These are phyloP conservation scores for Mycena haematopus DNA, from an alignment of 768 basidiomycete species.

Conservation along the genomic window DNA sequence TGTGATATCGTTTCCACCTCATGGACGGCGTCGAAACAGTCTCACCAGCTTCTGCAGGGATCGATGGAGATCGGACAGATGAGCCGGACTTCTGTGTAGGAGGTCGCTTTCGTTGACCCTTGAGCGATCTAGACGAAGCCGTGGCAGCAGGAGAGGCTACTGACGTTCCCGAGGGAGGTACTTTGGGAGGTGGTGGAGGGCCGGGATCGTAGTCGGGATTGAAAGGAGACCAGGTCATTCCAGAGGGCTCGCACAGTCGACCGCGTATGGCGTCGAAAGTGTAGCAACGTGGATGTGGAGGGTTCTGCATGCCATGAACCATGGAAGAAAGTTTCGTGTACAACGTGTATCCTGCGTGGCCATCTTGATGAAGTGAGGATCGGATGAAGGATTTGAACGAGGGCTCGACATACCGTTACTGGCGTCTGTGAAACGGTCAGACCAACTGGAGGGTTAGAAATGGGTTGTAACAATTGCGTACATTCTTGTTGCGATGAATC, in stretches of 20 bases:
- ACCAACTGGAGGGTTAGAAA: slow-evolving; percentile 20
- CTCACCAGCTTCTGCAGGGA: neutral
- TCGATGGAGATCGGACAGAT: neutral
- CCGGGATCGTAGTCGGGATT: slow-evolving; percentile 80
- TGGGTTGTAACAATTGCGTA: slow-evolving; percentile 43
- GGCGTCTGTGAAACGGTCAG: slow-evolving; percentile 28
- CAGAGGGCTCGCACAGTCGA: slow-evolving; percentile 48
- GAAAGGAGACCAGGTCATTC: slow-evolving; percentile 56
- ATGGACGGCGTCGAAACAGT: neutral
- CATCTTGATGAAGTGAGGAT: slow-evolving; percentile 76
- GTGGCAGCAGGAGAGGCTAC: neutral
- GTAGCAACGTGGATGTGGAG: slow-evolving; percentile 54
- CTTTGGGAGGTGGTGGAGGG: slow-evolving; percentile 58
- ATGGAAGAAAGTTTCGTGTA: slow-evolving; percentile 55
- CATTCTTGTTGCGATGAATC: slow-evolving; percentile 60
- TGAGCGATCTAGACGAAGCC: neutral
- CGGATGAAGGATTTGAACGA: neutral
- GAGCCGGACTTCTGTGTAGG: neutral
- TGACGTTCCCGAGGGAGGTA: neutral
- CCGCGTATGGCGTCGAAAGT: slow-evolving; percentile 62
- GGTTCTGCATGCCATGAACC: slow-evolving; percentile 41
- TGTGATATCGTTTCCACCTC: slow-evolving; percentile 11
- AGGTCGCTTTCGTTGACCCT: slow-evolving; percentile 9
- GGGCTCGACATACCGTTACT: slow-evolving; percentile 20
- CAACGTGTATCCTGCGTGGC: slow-evolving; percentile 64